Evolutionary conservation across 2,329 filamentous ascomycete species (phyloP).

Genomic region (Diaporthe citri): DNA sequence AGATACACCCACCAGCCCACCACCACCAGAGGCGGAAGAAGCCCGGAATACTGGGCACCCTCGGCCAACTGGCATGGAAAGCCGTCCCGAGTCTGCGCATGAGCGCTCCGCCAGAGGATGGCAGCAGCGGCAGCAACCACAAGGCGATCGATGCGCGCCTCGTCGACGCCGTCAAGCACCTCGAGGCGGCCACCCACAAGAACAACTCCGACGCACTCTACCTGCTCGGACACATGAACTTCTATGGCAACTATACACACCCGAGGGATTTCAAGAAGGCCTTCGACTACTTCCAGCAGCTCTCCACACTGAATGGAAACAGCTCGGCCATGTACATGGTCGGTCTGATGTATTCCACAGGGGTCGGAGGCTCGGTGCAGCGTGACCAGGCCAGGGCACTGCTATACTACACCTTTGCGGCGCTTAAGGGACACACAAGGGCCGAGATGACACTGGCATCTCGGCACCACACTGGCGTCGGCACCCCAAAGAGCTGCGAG

Average conservation of each 20-base stretch:
- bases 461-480: constrained; percentile 86
- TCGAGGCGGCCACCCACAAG: constrained; percentile 64
- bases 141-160: constrained; percentile 57
- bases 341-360: constrained; percentile 95
- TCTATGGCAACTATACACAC: constrained; percentile 93
- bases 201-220: constrained; percentile 88
- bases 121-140: constrained; percentile 44
- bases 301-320: constrained; percentile 85
- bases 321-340: constrained; percentile 96
- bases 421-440: constrained; percentile 82
- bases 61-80: constrained; percentile 60
- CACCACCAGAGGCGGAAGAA: constrained; percentile 59
- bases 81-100: constrained; percentile 64
- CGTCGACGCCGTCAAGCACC: constrained; percentile 63
- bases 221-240: constrained; percentile 93
- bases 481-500: constrained; percentile 87
- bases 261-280: constrained; percentile 84
- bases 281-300: constrained; percentile 83
- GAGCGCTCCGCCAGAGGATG: constrained; percentile 58
- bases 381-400: constrained; percentile 91
- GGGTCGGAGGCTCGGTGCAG: constrained; percentile 83
- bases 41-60: constrained; percentile 57
- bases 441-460: constrained; percentile 96
- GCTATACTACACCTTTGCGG: constrained; percentile 94
- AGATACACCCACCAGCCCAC: constrained; percentile 58